Conservation (phyloP, 1,284 basidiomycete genomes). For the Vanrija sp. region DNA sequence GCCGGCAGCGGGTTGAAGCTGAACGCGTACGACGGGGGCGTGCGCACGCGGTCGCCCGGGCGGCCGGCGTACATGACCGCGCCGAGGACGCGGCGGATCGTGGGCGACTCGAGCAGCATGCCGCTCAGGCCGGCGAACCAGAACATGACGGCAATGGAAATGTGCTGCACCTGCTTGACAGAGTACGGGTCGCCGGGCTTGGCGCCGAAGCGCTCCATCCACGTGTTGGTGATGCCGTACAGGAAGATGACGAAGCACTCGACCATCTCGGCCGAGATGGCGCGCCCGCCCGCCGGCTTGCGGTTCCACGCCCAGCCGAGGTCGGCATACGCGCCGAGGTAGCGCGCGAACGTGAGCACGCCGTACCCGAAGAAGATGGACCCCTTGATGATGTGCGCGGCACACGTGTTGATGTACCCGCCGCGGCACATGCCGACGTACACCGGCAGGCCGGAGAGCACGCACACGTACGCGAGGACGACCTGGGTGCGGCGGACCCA, state of each 20-base stretch:
- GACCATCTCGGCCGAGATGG: slow-evolving; percentile 75
- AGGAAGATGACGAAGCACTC: slow-evolving; percentile 83
- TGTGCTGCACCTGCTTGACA: slow-evolving; percentile 92
- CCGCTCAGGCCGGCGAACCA: slow-evolving; percentile 90
- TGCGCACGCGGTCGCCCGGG: slow-evolving; percentile 44
- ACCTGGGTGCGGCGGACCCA: slow-evolving; percentile 37
- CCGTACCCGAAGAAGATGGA: slow-evolving; percentile 90
- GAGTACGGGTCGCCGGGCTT: slow-evolving; percentile 77
- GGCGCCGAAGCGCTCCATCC: slow-evolving; percentile 93
- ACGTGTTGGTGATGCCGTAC: slow-evolving; percentile 88
- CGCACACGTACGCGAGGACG: slow-evolving; percentile 37
- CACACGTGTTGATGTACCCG: slow-evolving; percentile 71
- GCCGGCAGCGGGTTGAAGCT: slow-evolving; percentile 95
- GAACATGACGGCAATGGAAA: slow-evolving; percentile 81
- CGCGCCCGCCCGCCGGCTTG: slow-evolving; percentile 29
- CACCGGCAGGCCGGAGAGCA: slow-evolving; percentile 30
- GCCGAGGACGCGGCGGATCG: slow-evolving; percentile 55
- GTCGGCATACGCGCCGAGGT: slow-evolving; percentile 82
- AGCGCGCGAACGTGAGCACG: slow-evolving; percentile 80
- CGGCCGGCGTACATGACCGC: slow-evolving; percentile 16
- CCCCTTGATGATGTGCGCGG: slow-evolving; percentile 93
- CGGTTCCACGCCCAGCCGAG: slow-evolving; percentile 94
- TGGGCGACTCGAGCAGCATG: slow-evolving; percentile 80
- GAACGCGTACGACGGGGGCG: slow-evolving; percentile 68
- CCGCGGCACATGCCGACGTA: slow-evolving; percentile 40